Conservation (phyloP, 805 yeast genomes). For the Ogataea siamensis region DNA sequence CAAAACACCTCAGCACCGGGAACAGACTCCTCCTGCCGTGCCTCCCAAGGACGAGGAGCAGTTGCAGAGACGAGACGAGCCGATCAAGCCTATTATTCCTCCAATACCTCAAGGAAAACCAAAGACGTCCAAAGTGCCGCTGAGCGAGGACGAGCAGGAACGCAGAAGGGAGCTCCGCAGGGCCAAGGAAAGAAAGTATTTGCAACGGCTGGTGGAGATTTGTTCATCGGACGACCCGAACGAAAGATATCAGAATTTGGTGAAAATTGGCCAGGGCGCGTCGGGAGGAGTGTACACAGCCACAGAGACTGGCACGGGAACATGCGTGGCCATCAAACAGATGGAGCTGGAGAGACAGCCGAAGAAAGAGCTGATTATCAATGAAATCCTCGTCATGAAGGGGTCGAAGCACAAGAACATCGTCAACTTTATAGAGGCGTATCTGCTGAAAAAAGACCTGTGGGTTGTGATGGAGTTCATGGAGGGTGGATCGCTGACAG, state of each 20-base stretch:
- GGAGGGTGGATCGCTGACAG: conserved; percentile 98
- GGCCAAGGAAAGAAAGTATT: conserved; percentile 66
- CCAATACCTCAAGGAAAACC: conserved; percentile 32
- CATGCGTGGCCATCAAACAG: conserved; percentile 89
- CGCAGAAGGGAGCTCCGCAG: conserved; percentile 78
- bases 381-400: conserved; percentile 94
- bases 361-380: conserved; percentile 89
- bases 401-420: conserved; percentile 87
- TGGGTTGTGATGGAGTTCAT: conserved; percentile 99
- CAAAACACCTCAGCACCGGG: conserved; percentile 5
- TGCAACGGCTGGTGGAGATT: conserved; percentile 67
- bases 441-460: conserved; percentile 68
- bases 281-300: conserved; percentile 97
- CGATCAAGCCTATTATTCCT: neutral
- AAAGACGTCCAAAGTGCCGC: conserved; percentile 26
- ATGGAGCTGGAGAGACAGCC: conserved; percentile 95
- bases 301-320: conserved; percentile 51
- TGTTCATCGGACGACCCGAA: conserved; percentile 88
- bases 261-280: conserved; percentile 97
- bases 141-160: conserved; percentile 58
- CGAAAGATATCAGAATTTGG: conserved; percentile 59
- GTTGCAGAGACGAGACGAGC: neutral
- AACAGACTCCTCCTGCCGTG: conserved; percentile 4
- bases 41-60: neutral
- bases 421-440: conserved; percentile 90